Evolutionary conservation across 2,329 filamentous ascomycete species (phyloP), one percentile per base, ranked within the genome.

Genomic region (Helotiales sp.): DNA sequence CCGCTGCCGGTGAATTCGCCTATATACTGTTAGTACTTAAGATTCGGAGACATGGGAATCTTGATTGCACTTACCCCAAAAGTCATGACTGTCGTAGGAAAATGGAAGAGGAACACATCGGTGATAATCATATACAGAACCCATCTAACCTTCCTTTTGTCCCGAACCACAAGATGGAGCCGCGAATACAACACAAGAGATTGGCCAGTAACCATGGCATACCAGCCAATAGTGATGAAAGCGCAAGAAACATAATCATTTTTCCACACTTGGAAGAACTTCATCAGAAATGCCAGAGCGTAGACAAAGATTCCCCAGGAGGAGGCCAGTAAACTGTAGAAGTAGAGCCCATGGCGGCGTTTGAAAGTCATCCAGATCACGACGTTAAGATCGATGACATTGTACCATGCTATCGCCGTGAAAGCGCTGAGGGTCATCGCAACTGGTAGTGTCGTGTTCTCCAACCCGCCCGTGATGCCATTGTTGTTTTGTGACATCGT

Each of bases 101-200:
- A 71, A 68, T 83, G 80, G 37, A 83, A 76, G 24, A 79, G 67
- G 63, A 83, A 73, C 4, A 79, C 80, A 66, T 83, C 72, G 65
- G 81, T 62, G 37, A 83, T 77, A 68, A 84, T 84, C 82, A 84
- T 83, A 49, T 73, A 72, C 30, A 82, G 75, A 15, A 83, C 80
- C 40, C 76, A 79, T 43, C 76, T 76, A 10, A 84, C 75, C 20
- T 80, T 72, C 47, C 75, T 76, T 4, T 77, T 76, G 37, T 80
- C 80, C 17, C 75, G 75, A 30, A 83, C 72, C 45, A 84, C 78
- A n/a, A 84, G 75, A 69, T 84, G 82, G 10, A 84, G 77, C 20
- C 82, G 79, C 5, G 82, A 84, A 73, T 83, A 84, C 4, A 84
- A 76, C 7, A 84, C 82, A 26, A 84, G 69, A 2, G 81, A 80